A percentile compares a stretch with the other conserved stretches of the same genome.
These are phyloP conservation scores for Yarrowia hollandica DNA, from an alignment of 805 yeast species.

Conservation along the genomic window DNA sequence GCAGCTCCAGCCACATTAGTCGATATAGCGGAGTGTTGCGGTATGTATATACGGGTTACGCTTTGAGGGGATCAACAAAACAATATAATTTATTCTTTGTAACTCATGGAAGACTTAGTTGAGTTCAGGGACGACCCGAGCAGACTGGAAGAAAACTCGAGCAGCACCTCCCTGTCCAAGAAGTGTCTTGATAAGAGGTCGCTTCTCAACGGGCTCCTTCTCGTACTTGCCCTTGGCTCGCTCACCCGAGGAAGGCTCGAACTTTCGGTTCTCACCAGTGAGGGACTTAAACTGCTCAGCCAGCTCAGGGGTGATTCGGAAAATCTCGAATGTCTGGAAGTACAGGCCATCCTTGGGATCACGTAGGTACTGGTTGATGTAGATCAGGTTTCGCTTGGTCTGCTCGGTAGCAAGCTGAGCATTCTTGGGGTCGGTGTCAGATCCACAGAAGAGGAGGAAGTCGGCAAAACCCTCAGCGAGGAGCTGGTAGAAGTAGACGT, in stretches of 20 bases:
- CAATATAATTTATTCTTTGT: neutral
- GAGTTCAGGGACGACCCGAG: constrained; percentile 50
- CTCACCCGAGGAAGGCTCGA: constrained; percentile 54
- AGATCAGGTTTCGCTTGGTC: constrained; percentile 48
- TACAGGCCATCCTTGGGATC: constrained; percentile 62
- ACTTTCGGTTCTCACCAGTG: constrained; percentile 57
- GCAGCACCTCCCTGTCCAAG: constrained; percentile 70
- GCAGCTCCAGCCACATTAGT: too few relatives aligned
- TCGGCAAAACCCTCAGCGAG: constrained; percentile 69
- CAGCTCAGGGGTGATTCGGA: constrained; percentile 51
- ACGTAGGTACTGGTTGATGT: constrained; percentile 56
- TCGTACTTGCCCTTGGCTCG: constrained; percentile 37
- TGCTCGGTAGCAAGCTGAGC: constrained; percentile 39
- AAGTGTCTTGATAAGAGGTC: constrained; percentile 51
- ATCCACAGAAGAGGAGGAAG: constrained; percentile 53
- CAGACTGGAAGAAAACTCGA: constrained; percentile 66
- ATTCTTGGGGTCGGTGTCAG: constrained; percentile 38
- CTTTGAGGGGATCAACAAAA: too few relatives aligned
- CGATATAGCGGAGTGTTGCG: too few relatives aligned
- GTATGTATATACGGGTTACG: too few relatives aligned
- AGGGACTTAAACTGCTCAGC: constrained; percentile 53
- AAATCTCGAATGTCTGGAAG: constrained; percentile 59
- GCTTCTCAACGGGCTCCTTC: constrained; percentile 40
- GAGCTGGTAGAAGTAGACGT: constrained; percentile 62
- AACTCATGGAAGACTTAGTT: too few relatives aligned